These are phyloP conservation scores for Kalaharituber pfeilii DNA, from an alignment of 2,329 filamentous ascomycete species.

Conservation along the genomic window DNA sequence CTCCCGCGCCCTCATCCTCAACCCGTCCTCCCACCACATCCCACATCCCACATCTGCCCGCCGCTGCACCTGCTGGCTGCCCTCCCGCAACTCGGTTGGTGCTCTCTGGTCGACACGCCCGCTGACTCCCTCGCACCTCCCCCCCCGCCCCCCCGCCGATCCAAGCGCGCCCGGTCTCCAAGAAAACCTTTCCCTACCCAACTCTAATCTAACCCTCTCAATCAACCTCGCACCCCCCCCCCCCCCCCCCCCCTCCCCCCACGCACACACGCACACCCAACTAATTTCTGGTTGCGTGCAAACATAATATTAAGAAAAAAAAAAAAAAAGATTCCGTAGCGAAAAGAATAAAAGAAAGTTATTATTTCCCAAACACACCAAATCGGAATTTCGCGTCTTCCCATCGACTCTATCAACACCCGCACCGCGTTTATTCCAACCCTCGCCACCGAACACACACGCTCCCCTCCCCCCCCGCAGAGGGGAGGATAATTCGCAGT, in stretches of 20 bases:
- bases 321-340: too few relatives aligned
- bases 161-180: neutral
- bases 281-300: too few relatives aligned
- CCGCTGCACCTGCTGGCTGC: neutral
- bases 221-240: constrained; percentile 11
- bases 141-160: neutral
- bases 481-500: neutral
- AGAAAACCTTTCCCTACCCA: neutral
- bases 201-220: neutral
- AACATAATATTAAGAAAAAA: too few relatives aligned
- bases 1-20: neutral
- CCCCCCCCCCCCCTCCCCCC: constrained; percentile 1
- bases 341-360: neutral
- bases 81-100: neutral
- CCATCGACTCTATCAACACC: constrained; percentile 4
- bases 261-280: neutral
- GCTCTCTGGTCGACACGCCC: neutral
- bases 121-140: neutral
- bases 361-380: neutral
- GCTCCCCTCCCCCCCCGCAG: neutral
- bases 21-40: neutral
- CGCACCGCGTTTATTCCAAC: constrained; percentile 9
- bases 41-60: neutral
- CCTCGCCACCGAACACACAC: neutral
- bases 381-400: neutral